phyloP scores from a whole-genome alignment of 2,329 filamentous ascomycete genomes.

The Polytolypa hystricis region DNA sequence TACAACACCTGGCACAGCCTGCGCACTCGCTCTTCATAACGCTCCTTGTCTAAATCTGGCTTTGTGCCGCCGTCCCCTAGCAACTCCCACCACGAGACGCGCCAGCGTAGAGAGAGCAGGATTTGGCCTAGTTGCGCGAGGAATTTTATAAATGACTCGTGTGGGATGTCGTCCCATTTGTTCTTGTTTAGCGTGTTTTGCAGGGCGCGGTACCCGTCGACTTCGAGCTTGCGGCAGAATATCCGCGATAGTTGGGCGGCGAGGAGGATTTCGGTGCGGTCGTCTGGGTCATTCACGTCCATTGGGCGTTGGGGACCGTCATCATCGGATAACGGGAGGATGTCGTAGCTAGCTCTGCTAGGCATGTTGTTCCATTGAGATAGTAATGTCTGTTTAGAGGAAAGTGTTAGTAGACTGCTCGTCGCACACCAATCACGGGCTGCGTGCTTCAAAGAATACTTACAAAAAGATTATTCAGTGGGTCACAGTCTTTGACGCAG shows the following conservation, averaged over 20 bases:
- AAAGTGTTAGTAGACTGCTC: conserved; percentile 5
- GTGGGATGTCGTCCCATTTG: conserved; percentile 34
- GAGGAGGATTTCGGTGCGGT: conserved; percentile 30
- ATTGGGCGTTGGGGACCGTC: conserved; percentile 24
- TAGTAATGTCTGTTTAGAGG: conserved; percentile 25
- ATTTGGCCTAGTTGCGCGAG: conserved; percentile 30
- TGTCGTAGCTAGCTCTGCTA: conserved; percentile 34
- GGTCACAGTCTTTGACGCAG: conserved; percentile 31
- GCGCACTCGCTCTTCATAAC: conserved; percentile 30
- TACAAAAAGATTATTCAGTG: conserved; percentile 31
- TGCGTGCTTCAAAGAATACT: conserved; percentile 16
- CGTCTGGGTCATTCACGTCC: conserved; percentile 27
- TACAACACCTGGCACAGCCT: conserved; percentile 35
- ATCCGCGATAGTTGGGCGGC: conserved; percentile 36
- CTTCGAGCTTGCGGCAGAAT: conserved; percentile 36
- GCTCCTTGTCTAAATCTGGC: conserved; percentile 22
- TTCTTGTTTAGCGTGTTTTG: conserved; percentile 36
- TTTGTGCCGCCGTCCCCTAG: conserved; percentile 31
- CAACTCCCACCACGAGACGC: conserved; percentile 35
- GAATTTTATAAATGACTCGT: conserved; percentile 32
- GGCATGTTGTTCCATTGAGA: conserved; percentile 38
- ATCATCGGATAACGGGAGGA: conserved; percentile 22
- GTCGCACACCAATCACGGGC: no score
- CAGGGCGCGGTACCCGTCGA: conserved; percentile 34
- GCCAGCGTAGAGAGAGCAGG: conserved; percentile 34